Percentiles rank a stretch among this genome's conserved stretches.
Evolutionary conservation across 1,284 basidiomycete genomes (phyloP).

Genomic region (Cryptococcus sp.): DNA sequence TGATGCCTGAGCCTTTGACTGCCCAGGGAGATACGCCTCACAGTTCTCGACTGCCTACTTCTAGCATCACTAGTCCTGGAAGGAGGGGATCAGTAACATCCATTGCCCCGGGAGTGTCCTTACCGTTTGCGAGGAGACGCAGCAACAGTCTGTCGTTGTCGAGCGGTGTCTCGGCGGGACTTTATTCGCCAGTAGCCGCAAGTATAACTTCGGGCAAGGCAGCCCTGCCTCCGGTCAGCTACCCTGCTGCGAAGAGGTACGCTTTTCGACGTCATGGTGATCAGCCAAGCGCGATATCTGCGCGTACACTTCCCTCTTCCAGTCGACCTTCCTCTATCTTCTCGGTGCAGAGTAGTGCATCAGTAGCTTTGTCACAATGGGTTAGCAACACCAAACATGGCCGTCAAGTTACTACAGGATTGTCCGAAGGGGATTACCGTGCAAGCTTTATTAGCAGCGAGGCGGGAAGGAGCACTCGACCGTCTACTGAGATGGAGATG

Average conservation of each 20-base stretch:
- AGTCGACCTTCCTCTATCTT: constrained; percentile 44
- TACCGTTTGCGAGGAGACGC: constrained; percentile 33
- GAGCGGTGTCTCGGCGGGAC: background rate
- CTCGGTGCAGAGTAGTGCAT: constrained; percentile 34
- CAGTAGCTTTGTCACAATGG: constrained; percentile 9
- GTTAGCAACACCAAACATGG: constrained; percentile 4
- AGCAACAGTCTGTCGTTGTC: constrained; percentile 16
- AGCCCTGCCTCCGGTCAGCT: constrained; percentile 40
- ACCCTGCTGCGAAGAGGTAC: constrained; percentile 45
- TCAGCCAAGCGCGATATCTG: constrained; percentile 8
- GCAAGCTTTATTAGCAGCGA: constrained; percentile 31
- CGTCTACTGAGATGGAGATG: constrained; percentile 4
- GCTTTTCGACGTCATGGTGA: constrained; percentile 41
- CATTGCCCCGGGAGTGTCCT: constrained; percentile 25
- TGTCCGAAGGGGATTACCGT: constrained; percentile 18
- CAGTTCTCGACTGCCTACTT: constrained; percentile 5
- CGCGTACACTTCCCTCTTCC: constrained; percentile 28
- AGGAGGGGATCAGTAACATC: constrained; percentile 20
- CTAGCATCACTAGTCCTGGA: constrained; percentile 11
- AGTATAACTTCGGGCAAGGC: constrained; percentile 33
- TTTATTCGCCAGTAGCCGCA: constrained; percentile 7
- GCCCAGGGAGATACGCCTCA: constrained; percentile 11
- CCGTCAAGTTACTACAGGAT: constrained; percentile 14
- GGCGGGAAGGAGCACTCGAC: constrained; percentile 19
- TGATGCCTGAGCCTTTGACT: constrained; percentile 46